Evolutionary conservation across 495 filamentous ascomycete species (phyloP).

Genomic region (Penicillium canescens): DNA sequence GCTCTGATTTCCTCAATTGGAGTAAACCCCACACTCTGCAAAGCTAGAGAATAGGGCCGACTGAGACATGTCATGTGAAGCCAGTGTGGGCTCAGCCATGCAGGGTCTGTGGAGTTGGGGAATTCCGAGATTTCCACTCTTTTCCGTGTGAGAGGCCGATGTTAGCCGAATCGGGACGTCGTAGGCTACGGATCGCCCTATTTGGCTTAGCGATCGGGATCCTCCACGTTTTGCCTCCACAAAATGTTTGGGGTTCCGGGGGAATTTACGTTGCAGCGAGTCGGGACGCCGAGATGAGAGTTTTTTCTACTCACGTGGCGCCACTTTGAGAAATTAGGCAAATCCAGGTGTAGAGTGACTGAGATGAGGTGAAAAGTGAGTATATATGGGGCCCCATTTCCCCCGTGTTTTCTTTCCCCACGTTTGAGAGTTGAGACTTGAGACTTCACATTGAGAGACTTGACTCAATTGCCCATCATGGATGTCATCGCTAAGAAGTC

Average conservation of each 20-base stretch:
- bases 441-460: neutral
- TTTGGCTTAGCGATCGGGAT: constrained; percentile 9
- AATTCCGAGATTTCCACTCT: constrained; percentile 2
- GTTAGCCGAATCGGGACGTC: neutral
- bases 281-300: constrained; percentile 26
- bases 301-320: constrained; percentile 10
- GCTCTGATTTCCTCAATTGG: constrained; percentile 19
- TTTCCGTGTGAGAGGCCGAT: neutral
- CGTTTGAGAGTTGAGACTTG: neutral
- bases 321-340: neutral
- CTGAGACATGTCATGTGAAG: neutral
- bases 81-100: constrained; percentile 1
- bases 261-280: constrained; percentile 1
- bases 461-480: constrained; percentile 15
- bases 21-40: constrained; percentile 1
- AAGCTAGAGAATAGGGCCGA: neutral
- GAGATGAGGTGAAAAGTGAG: neutral
- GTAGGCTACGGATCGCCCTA: constrained; percentile 13
- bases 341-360: neutral
- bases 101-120: neutral
- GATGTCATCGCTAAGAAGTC: constrained; percentile 26
- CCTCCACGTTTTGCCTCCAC: constrained; percentile 22
- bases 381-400: constrained; percentile 14
- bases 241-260: constrained; percentile 7
- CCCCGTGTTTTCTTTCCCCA: constrained; percentile 12